These are phyloP conservation scores for Penicilliopsis zonata DNA, from an alignment of 495 filamentous ascomycete genomes.

Conservation along the genomic window DNA sequence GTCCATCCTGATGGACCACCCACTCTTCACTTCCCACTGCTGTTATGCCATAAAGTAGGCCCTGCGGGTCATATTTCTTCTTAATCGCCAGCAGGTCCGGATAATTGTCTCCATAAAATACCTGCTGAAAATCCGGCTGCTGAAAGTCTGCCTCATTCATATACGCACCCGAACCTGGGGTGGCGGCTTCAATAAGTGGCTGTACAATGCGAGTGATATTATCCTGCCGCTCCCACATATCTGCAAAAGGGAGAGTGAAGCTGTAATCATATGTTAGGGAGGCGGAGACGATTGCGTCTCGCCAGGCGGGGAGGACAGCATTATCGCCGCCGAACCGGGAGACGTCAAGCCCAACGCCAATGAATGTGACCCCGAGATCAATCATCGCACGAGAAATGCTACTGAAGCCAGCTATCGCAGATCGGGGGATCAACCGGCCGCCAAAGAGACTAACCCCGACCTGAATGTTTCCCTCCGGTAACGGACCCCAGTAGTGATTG, in stretches of 20 bases:
- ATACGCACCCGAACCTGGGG: slow-evolving; percentile 25
- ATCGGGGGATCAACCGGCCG: slow-evolving; percentile 45
- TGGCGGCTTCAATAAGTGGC: slow-evolving; percentile 25
- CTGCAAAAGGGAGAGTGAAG: slow-evolving; percentile 26
- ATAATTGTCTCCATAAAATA: slow-evolving; percentile 41
- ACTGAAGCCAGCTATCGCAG: no score
- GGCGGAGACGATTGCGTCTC: slow-evolving; percentile 35
- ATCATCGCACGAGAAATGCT: no score
- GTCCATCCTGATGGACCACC: slow-evolving; percentile 19
- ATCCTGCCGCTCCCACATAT: slow-evolving; percentile 23
- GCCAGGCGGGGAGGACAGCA: slow-evolving; percentile 46
- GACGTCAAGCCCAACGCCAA: slow-evolving; percentile 32
- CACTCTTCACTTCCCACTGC: slow-evolving; percentile 53
- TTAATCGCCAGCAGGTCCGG: slow-evolving; percentile 24
- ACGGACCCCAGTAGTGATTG: slow-evolving; percentile 24
- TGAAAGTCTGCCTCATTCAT: no score
- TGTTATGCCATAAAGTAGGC: slow-evolving; percentile 45
- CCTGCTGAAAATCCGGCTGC: slow-evolving; percentile 38
- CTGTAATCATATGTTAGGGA: slow-evolving; percentile 27
- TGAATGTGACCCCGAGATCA: slow-evolving; percentile 32
- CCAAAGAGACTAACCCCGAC: slow-evolving; percentile 42
- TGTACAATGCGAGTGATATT: slow-evolving; percentile 28
- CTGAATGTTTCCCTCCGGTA: no score
- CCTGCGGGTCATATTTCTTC: slow-evolving; percentile 41
- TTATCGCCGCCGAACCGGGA: slow-evolving; percentile 36